Evolutionary conservation across 352 stramenopile genomes (phyloP), one percentile per base, ranked within the genome.

Genomic region (Globisporangium perplexum): DNA sequence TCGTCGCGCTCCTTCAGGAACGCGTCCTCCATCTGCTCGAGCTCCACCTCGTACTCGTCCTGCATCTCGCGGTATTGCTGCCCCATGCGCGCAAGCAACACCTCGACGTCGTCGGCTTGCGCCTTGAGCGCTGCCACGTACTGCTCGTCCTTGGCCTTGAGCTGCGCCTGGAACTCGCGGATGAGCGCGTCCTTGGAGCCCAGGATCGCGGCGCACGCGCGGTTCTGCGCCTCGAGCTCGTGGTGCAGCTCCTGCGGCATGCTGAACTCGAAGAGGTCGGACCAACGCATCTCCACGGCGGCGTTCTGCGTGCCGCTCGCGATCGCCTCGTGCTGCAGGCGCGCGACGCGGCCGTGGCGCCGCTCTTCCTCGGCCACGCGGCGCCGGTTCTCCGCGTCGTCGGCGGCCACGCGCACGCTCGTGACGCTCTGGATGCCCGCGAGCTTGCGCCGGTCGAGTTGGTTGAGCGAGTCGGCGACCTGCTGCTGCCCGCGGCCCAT

Each of bases 91-190:
- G 82, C 69, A 2, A 98, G 66, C 14, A 98, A 67, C 49, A 90
- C 80, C 54, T 97, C 88, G 1, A 98, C 77, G 42, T 98, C 93
- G 56, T 95, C 81, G 1, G 79, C 74, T 55, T 97, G 90, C 22
- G 89, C 70, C 51, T 97, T 96, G 17, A 98, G 77, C 18, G 90
- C 66, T 20, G 79, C 91, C 33, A 98, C 92, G 60, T 98, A 98
- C 63, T 98, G 87, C 68, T 98, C 93, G 56, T 98, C 93, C 57
- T 98, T 98, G 28, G 66, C 69, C 50, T 97, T 97, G 11, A 98
- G 69, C 60, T 98, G 86, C 2, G 63, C 63, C 68, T 97, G 88
- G 56, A 98, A 97, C 53, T 95, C 87, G 26, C 68, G 75, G 57
- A 97, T 96, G 7, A 97, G 63, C 0, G 60, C 62, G 58, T 96